Conservation (phyloP, 2,329 filamentous ascomycete species). For the Coleophoma crateriformis region DNA sequence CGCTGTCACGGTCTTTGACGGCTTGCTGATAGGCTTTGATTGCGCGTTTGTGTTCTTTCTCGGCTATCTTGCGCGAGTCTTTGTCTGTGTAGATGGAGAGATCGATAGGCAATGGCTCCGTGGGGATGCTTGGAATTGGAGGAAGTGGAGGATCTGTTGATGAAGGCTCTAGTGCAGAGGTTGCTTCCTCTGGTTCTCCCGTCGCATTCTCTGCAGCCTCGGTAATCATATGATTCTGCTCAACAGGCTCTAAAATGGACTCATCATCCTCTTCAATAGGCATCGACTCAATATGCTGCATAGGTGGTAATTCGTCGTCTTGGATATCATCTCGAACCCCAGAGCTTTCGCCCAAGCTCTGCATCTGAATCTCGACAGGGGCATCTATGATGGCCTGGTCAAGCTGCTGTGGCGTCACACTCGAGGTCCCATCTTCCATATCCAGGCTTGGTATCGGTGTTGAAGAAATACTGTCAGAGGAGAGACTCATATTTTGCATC, state of each 20-base stretch:
- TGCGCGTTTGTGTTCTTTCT: constrained; percentile 59
- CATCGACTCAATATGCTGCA: constrained; percentile 33
- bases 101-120: constrained; percentile 50
- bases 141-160: constrained; percentile 28
- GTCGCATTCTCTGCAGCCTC: background rate
- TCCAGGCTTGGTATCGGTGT: constrained; percentile 29
- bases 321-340: constrained; percentile 17
- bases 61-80: constrained; percentile 59
- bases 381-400: constrained; percentile 18
- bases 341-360: constrained; percentile 19
- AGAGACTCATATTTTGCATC: constrained; percentile 16
- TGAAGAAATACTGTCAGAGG: constrained; percentile 5
- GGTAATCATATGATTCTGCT: constrained; percentile 3
- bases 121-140: constrained; percentile 44
- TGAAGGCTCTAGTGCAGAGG: constrained; percentile 4
- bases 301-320: constrained; percentile 13
- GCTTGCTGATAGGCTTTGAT: constrained; percentile 62
- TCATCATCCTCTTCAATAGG: constrained; percentile 27
- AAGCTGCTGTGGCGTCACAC: constrained; percentile 21
- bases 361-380: constrained; percentile 13
- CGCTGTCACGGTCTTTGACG: constrained; percentile 60
- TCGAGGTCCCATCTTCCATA: constrained; percentile 31
- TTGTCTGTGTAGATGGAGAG: constrained; percentile 55
- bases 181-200: constrained; percentile 1
- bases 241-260: background rate